Percentiles rank a stretch among this genome's conserved stretches.
These are phyloP conservation scores for Fragilariopsis cylindrus DNA, from an alignment of 108 stramenopile species.

Conservation along the genomic window DNA sequence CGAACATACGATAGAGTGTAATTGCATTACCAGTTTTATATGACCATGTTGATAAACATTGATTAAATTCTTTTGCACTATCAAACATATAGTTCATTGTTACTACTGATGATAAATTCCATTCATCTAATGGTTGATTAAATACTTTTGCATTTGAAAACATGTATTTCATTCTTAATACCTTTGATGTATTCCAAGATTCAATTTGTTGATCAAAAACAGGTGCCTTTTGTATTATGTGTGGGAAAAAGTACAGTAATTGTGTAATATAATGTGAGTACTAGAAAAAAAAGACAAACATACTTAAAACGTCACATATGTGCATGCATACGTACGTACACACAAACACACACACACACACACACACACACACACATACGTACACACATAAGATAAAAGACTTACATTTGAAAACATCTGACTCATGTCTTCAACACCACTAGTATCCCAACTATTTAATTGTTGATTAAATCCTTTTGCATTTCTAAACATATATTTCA, in stretches of 20 bases:
- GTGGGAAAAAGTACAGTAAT: too few relatives aligned
- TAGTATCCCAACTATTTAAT: background rate
- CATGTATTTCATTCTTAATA: conserved; percentile 20
- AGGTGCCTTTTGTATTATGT: conserved; percentile 1
- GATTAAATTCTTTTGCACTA: conserved; percentile 38
- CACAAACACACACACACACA: too few relatives aligned
- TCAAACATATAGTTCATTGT: conserved; percentile 29
- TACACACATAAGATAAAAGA: too few relatives aligned
- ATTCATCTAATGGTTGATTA: conserved; percentile 36
- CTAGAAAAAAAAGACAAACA: too few relatives aligned
- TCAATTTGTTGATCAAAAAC: conserved; percentile 30
- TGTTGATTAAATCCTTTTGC: conserved; percentile 42
- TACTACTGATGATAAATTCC: conserved; percentile 27
- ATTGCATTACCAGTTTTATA: too few relatives aligned
- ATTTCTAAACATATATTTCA: conserved; percentile 24
- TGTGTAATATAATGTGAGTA: too few relatives aligned
- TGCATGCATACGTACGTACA: too few relatives aligned
- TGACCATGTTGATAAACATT: conserved; percentile 34
- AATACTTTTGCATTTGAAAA: conserved; percentile 30
- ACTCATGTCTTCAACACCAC: too few relatives aligned
- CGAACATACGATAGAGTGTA: too few relatives aligned
- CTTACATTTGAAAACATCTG: too few relatives aligned
- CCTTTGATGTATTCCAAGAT: conserved; percentile 25
- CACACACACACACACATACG: too few relatives aligned
- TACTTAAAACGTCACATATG: too few relatives aligned